These are phyloP conservation scores for Pichia occidentalis DNA, from an alignment of 805 yeast species.

Conservation along the genomic window DNA sequence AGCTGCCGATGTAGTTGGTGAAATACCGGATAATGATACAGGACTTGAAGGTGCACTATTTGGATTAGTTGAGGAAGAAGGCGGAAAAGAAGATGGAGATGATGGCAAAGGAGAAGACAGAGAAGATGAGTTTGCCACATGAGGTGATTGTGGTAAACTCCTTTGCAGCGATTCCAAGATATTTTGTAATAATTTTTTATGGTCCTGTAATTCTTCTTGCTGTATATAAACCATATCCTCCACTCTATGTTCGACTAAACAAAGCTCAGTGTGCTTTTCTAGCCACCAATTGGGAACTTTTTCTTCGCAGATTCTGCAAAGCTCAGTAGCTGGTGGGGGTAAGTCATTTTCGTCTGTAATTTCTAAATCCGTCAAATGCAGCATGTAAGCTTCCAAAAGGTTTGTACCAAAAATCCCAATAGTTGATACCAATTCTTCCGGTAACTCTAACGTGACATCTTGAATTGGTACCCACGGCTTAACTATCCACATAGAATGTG, in stretches of 20 bases:
- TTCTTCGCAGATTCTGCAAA: constrained; percentile 90
- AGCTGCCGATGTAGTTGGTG: constrained; percentile 1
- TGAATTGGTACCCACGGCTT: constrained; percentile 67
- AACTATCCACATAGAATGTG: constrained; percentile 90
- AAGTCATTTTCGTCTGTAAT: constrained; percentile 55
- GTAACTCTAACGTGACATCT: constrained; percentile 58
- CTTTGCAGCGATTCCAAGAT: constrained; percentile 36
- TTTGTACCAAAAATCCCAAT: constrained; percentile 84
- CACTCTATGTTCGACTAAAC: constrained; percentile 77
- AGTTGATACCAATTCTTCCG: constrained; percentile 59
- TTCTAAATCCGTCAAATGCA: constrained; percentile 56
- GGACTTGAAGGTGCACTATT: constrained; percentile 1
- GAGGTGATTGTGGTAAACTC: constrained; percentile 11
- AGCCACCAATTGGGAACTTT: constrained; percentile 95
- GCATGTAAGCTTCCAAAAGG: constrained; percentile 68
- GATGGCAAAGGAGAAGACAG: constrained; percentile 27
- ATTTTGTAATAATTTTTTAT: constrained; percentile 42
- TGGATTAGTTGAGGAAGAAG: constrained; percentile 11
- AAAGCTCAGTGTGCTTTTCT: constrained; percentile 82
- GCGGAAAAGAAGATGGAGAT: constrained; percentile 20
- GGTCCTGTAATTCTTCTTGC: constrained; percentile 76
- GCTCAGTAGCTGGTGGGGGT: constrained; percentile 74
- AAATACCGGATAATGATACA: background rate
- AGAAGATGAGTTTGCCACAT: constrained; percentile 13
- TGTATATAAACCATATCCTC: constrained; percentile 67